Base-by-base conservation (phyloP, 2,329 filamentous ascomycete species). In the Colletotrichum sp. region DNA sequence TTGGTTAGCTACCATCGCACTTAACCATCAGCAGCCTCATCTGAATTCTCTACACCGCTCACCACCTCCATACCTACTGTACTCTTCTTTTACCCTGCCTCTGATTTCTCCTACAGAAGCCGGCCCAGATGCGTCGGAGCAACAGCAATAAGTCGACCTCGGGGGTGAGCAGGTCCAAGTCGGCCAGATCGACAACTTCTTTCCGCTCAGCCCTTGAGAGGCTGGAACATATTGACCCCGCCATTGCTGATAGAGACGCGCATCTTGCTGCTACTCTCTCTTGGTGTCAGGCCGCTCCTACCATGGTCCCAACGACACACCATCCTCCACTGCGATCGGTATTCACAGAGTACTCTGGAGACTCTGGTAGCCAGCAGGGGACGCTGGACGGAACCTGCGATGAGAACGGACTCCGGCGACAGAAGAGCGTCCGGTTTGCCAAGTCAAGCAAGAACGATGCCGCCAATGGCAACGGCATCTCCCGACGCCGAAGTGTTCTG, bases 191-290 rank as follows among this genome's bases (percentile, higher is more conserved):
- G 8, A 86, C 86, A n/a, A 86, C 84, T 74, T 90, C 89, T 39
- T 83, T 87, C 14, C 77, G 78, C 34, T 86, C 86, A 66, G 86
- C 87, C 34, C 84, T 87, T 24, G 83, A 85, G 74, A 75, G 78
- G 1, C 82, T 90, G 24, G 86, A 90, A 66, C 85, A 88, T 67
- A 89, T 92, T 60, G 84, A 88, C 78, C 88, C 89, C 2, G 83
- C 82, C 13, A 82, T 84, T 5, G 89, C 90, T 3, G 87, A 90
- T 65, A 86, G 90, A 70, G 91, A 94, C 82, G 93, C 93, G 9
- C 89, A 91, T 52, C 87, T 90, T 52, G 93, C 93, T 26, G 93
- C 93, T 9, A 85, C 86, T 39, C 85, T 92, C 79, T 93, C 93
- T 2, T 94, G 91, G 80, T 82, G 85, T n/a, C 43, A 48, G 43